These are phyloP conservation scores for Tuber melanosporum DNA, from an alignment of 495 filamentous ascomycete species.

Conservation along the genomic window DNA sequence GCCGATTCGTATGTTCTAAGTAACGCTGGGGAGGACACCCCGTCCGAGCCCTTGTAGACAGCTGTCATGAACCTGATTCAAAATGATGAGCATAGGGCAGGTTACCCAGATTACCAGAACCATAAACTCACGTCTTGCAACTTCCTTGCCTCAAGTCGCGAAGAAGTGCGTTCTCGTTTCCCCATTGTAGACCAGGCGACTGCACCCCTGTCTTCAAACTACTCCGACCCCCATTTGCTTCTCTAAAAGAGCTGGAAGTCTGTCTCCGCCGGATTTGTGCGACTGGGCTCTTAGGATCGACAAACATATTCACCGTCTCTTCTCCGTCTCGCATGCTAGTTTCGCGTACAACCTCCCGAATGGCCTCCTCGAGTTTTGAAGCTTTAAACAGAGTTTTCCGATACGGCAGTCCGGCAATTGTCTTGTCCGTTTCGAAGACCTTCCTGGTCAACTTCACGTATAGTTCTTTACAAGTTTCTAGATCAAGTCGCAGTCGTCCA, in stretches of 20 bases:
- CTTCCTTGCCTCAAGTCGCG: constrained; percentile 11
- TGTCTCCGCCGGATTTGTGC: constrained; percentile 15
- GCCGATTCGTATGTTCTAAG: constrained; percentile 90
- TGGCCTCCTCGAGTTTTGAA: constrained; percentile 86
- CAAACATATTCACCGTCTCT: constrained; percentile 24
- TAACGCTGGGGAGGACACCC: constrained; percentile 59
- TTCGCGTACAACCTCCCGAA: constrained; percentile 78
- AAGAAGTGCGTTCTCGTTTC: constrained; percentile 26
- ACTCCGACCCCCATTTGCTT: constrained; percentile 9
- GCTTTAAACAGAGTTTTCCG: constrained; percentile 94
- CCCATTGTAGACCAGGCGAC: constrained; percentile 8
- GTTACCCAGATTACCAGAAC: not conserved
- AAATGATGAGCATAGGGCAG: not conserved
- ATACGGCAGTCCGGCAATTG: constrained; percentile 88
- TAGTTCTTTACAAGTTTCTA: constrained; percentile 92
- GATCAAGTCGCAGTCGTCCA: constrained; percentile 77
- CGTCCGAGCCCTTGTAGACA: constrained; percentile 72
- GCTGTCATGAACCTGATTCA: constrained; percentile 58
- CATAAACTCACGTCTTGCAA: constrained; percentile 26
- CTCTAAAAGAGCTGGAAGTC: constrained; percentile 18
- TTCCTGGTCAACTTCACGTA: constrained; percentile 86
- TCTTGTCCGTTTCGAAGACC: constrained; percentile 98
- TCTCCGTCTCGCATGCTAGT: constrained; percentile 45
- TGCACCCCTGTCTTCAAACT: not conserved
- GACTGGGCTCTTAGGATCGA: constrained; percentile 14